Evolutionary conservation across 306 rosid genomes (phyloP).

Genomic region (Neltuma alba): DNA sequence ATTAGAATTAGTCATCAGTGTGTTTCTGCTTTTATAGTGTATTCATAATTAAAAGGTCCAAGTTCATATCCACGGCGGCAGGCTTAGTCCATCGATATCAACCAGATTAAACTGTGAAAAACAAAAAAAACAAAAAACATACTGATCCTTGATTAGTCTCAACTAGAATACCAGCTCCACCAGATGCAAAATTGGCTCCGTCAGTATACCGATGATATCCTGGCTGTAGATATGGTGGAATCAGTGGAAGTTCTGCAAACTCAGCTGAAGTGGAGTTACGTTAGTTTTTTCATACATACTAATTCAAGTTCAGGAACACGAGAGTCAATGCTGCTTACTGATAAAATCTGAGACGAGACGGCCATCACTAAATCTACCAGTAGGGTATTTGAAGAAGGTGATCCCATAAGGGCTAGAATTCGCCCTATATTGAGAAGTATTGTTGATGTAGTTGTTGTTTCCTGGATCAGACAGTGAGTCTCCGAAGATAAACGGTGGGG

Average conservation of each 20-base stretch:
- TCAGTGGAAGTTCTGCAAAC: slow-evolving; percentile 53
- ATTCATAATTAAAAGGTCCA: no score
- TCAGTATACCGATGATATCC: background rate
- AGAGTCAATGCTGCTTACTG: no score
- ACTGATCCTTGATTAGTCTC: slow-evolving; percentile 20
- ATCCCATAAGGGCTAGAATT: slow-evolving; percentile 52
- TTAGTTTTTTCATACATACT: no score
- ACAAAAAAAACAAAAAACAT: background rate
- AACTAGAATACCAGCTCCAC: slow-evolving; percentile 33
- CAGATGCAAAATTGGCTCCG: slow-evolving; percentile 52
- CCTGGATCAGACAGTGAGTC: slow-evolving; percentile 46
- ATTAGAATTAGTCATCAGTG: background rate
- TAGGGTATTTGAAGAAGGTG: slow-evolving; percentile 51
- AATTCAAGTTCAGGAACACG: no score
- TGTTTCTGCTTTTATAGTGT: no score
- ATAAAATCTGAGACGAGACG: slow-evolving; percentile 47
- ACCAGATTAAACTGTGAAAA: no score
- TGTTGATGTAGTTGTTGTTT: slow-evolving; percentile 42
- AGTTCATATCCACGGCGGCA: no score
- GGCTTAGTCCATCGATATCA: no score
- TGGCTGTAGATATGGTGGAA: slow-evolving; percentile 47
- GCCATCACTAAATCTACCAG: slow-evolving; percentile 57
- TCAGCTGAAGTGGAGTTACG: slow-evolving; percentile 56
- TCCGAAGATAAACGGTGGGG: slow-evolving; percentile 21
- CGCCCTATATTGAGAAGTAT: background rate